phyloP scores from a whole-genome alignment of 148 eudicot genomes.

The Arctostaphylos glauca region DNA sequence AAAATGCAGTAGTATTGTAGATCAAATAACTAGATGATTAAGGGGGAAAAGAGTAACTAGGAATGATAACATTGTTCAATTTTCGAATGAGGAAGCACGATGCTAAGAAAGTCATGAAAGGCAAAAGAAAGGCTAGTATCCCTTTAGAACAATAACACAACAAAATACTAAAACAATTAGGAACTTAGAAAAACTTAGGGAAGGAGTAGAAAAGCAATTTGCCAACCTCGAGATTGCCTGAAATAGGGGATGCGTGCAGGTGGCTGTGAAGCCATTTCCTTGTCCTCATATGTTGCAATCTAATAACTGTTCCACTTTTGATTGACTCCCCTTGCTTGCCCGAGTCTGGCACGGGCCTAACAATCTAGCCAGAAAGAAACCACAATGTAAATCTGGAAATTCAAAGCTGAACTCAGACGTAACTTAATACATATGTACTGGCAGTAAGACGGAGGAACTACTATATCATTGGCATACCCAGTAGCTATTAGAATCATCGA shows the following conservation, averaged over 20 bases:
- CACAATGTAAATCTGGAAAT: background rate
- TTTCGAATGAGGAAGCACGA: background rate
- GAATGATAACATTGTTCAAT: background rate
- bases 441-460: background rate
- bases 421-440: background rate
- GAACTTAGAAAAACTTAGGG: background rate
- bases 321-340: slow-evolving; percentile 78
- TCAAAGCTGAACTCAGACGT: background rate
- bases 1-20: background rate
- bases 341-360: slow-evolving; percentile 54
- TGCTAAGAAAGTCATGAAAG: background rate
- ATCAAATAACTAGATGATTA: background rate
- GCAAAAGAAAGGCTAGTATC: background rate
- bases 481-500: slow-evolving; percentile 93
- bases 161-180: background rate
- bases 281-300: slow-evolving; percentile 89
- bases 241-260: slow-evolving; percentile 89
- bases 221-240: slow-evolving; percentile 87
- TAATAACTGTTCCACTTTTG: slow-evolving; percentile 56
- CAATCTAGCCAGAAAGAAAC: slow-evolving; percentile 45
- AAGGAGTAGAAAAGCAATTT: background rate
- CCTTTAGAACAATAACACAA: background rate
- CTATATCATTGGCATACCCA: slow-evolving; percentile 51
- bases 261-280: slow-evolving; percentile 94
- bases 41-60: background rate